phyloP scores from a whole-genome alignment of 352 stramenopile species.

The Globisporangium ultimum region DNA sequence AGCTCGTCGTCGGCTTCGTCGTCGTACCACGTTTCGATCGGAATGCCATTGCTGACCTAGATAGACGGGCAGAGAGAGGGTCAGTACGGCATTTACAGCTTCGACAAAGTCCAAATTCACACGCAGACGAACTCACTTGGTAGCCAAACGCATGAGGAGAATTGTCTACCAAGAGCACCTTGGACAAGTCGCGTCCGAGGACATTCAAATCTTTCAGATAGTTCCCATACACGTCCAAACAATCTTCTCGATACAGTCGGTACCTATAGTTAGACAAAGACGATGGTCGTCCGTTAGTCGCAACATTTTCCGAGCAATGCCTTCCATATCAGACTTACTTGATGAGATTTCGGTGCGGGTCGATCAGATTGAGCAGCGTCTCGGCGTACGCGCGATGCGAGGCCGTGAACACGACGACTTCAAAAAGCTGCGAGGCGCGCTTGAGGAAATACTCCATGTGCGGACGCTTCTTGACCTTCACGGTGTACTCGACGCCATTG shows the following conservation, averaged over 20 bases:
- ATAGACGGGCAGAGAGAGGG: neutral
- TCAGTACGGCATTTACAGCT: neutral
- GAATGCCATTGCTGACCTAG: conserved; percentile 95
- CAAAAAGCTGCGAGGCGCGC: conserved; percentile 90
- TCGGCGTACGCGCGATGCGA: conserved; percentile 95
- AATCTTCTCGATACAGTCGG: conserved; percentile 94
- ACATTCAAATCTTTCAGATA: conserved; percentile 99
- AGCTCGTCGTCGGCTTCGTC: conserved; percentile 96
- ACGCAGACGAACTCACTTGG: conserved; percentile 51
- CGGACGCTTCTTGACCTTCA: conserved; percentile 96
- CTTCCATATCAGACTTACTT: conserved; percentile 40
- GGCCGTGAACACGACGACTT: conserved; percentile 99
- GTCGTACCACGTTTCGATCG: conserved; percentile 98
- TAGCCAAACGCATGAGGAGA: conserved; percentile 98
- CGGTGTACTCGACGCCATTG: conserved; percentile 93
- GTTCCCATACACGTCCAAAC: conserved; percentile 96
- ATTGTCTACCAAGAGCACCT: conserved; percentile 96
- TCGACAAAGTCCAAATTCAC: neutral
- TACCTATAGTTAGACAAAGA: conserved; percentile 63
- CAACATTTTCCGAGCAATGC: too few relatives aligned
- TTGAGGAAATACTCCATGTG: conserved; percentile 95
- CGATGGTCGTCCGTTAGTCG: neutral
- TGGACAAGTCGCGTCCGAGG: conserved; percentile 90
- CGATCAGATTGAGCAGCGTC: conserved; percentile 96
- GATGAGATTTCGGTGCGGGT: conserved; percentile 90